Evolutionary conservation across 2,329 filamentous ascomycete species (phyloP), one percentile per base, ranked within the genome.

Genomic region (Raffaelea albimanens): DNA sequence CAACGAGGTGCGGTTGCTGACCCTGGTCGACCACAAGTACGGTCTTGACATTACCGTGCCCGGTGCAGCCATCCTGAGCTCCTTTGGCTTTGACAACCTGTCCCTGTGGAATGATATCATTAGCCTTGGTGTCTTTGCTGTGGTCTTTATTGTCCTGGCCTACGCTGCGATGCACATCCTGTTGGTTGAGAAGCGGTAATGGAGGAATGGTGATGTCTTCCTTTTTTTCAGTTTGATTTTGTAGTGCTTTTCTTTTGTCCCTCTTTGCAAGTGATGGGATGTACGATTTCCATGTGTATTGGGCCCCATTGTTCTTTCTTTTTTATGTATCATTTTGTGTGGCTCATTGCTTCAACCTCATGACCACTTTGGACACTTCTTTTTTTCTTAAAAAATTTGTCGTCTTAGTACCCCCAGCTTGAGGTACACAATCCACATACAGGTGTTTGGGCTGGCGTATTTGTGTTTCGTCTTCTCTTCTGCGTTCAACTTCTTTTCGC

Each of bases 41-140:
- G 93, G 93, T 5, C 78, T 98, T 5, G 89, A 97, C 59, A 98
- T 98, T 53, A 91, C 93, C 45, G 89, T 98, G 0, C 93, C 93
- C 0, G 93, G 93, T 31, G 89, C 91, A 1, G 87, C 89, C 0
- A 98, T 98, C 55, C 69, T 98, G 47, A 95, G 87, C 64, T 88
- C 86, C 0, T 98, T 98, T 63, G 93, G 93, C 1, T 98, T 98
- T 63, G 77, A 95, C 60, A 94, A 90, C 23, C 72, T 82, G 51
- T 88, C 87, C 0, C 74, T 95, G 48, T 96, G 89, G 90, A 69
- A 70, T 40, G 93, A 98, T 64, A 80, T 93, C 22, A 70, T 85
- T 45, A 90, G 87, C 42, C 69, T 98, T 14, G 88, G 79, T 5
- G 72, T 93, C 11, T 94, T 96, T 64, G 88, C 85, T 1, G 83